Conservation (phyloP, 768 basidiomycete species). For the Suillus weaverae region DNA sequence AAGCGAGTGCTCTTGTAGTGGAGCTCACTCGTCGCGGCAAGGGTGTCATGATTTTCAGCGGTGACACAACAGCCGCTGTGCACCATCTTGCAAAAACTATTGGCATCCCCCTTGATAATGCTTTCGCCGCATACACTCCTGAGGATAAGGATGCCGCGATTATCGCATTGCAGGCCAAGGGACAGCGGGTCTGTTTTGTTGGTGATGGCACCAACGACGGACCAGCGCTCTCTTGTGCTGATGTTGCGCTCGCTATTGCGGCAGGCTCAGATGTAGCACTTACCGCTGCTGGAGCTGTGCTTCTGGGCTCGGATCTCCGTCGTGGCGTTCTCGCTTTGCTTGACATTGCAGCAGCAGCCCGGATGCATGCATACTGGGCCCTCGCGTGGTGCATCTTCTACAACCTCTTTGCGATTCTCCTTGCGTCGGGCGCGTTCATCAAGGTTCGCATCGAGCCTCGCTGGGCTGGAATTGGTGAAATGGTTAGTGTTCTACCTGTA, state of each 20-base stretch:
- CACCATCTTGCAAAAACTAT: constrained; percentile 37
- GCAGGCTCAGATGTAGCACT: constrained; percentile 41
- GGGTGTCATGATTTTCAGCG: constrained; percentile 30
- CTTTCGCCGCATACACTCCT: constrained; percentile 46
- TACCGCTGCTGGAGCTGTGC: constrained; percentile 48
- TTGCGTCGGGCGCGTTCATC: constrained; percentile 30
- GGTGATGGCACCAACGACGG: constrained; percentile 59
- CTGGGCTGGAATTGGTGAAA: too few relatives aligned
- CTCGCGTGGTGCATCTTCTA: constrained; percentile 44
- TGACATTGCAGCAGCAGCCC: constrained; percentile 37
- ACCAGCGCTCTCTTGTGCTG: constrained; percentile 50
- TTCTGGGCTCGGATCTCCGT: constrained; percentile 35
- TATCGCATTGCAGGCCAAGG: constrained; percentile 24
- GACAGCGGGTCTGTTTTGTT: constrained; percentile 40
- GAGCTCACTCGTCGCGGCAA: constrained; percentile 32
- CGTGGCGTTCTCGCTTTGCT: constrained; percentile 41
- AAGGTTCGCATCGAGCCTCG: too few relatives aligned
- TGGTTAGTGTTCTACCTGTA: too few relatives aligned
- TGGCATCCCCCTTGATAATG: constrained; percentile 37
- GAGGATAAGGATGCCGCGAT: constrained; percentile 44
- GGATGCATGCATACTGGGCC: constrained; percentile 35
- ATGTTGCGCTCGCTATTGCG: constrained; percentile 45
- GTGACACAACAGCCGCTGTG: constrained; percentile 49
- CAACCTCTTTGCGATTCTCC: constrained; percentile 46
- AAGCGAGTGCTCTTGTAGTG: constrained; percentile 38